Conservation (phyloP, 176 grass and related monocot genomes). For the Rhipidocladum racemiflorum region DNA sequence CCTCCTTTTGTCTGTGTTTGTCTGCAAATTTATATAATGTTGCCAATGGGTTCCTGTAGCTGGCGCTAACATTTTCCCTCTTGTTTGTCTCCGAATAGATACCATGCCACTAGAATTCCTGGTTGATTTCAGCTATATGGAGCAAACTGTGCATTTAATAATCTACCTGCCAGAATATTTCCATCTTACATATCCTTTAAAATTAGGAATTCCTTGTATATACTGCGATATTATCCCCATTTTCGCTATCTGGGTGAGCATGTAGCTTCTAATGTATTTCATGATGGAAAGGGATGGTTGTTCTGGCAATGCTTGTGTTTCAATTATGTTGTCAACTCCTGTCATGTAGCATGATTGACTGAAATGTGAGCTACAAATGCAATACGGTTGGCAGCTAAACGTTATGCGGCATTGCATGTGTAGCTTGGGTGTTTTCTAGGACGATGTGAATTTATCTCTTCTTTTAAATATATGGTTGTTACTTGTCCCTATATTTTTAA, state of each 20-base stretch:
- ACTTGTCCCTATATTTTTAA: background rate
- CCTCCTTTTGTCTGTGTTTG: background rate
- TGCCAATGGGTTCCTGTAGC: background rate
- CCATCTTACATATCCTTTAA: background rate
- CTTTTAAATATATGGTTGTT: background rate
- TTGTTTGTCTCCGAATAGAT: background rate
- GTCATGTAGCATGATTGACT: background rate
- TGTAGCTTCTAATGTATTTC: background rate
- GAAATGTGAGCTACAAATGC: background rate
- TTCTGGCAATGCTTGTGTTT: background rate
- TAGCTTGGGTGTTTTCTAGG: background rate
- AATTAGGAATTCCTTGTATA: background rate
- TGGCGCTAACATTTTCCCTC: background rate
- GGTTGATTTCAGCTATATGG: background rate
- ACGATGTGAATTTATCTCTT: background rate
- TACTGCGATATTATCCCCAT: background rate
- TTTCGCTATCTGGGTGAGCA: background rate
- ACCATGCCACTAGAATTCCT: background rate
- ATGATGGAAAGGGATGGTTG: background rate
- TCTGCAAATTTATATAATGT: background rate
- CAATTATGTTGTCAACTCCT: background rate
- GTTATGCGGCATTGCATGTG: background rate
- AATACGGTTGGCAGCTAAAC: background rate
- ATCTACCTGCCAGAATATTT: background rate
- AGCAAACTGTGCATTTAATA: background rate